These are phyloP conservation scores for Emericellopsis atlantica DNA, from an alignment of 2,329 filamentous ascomycete species.

Conservation along the genomic window DNA sequence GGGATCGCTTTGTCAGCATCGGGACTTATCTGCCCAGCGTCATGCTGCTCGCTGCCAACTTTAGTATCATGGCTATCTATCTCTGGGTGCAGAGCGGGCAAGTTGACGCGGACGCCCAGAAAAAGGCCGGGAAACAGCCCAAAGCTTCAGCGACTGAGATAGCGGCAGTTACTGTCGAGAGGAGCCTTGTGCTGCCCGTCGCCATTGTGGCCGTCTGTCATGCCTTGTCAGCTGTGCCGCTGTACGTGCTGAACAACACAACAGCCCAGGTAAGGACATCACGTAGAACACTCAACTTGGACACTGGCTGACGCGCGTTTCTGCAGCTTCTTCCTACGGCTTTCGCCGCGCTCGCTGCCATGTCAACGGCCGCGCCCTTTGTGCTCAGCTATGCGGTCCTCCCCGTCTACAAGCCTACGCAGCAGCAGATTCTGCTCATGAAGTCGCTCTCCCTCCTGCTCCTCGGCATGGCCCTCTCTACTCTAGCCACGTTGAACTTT, in stretches of 20 bases:
- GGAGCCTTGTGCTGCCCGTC: constrained; percentile 61
- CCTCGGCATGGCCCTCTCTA: constrained; percentile 81
- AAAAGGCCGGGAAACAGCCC: constrained; percentile 11
- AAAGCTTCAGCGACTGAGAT: constrained; percentile 11
- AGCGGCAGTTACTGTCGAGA: constrained; percentile 30
- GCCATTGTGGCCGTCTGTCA: constrained; percentile 61
- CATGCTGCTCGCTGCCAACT: constrained; percentile 92
- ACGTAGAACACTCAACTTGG: too few species aligned
- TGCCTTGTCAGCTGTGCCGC: constrained; percentile 63
- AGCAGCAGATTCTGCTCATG: constrained; percentile 64
- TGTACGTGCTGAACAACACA: constrained; percentile 76
- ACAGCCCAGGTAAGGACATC: constrained; percentile 43
- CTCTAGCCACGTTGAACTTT: constrained; percentile 93
- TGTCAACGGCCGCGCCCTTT: constrained; percentile 44
- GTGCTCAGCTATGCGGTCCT: constrained; percentile 42
- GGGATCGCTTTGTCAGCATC: constrained; percentile 91
- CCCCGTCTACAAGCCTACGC: constrained; percentile 36
- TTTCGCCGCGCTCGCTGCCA: constrained; percentile 44
- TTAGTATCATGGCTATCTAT: constrained; percentile 87
- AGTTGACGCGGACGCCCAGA: constrained; percentile 4
- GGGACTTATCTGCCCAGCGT: constrained; percentile 93
- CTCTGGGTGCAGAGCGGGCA: constrained; percentile 86
- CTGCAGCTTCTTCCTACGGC: constrained; percentile 42
- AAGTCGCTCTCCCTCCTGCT: constrained; percentile 89
- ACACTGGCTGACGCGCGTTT: neutral